phyloP scores from a whole-genome alignment of 2,329 filamentous ascomycete genomes.

The Penicillium sp. region DNA sequence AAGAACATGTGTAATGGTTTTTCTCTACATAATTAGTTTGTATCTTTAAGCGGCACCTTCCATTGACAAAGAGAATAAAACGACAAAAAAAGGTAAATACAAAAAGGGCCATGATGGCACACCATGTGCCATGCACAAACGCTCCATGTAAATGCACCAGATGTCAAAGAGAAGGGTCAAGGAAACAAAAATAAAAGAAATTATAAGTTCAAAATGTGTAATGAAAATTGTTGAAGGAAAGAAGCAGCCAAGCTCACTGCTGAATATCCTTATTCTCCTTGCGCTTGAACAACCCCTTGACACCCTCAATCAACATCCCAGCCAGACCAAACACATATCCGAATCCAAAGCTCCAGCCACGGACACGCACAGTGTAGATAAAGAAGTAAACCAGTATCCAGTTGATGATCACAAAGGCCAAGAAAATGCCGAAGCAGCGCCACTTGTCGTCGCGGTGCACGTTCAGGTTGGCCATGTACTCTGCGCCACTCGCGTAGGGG shows the following conservation, averaged over 20 bases:
- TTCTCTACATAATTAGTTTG: not conserved
- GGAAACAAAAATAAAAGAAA: not conserved
- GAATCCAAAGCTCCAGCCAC: constrained; percentile 70
- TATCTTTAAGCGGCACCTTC: not conserved
- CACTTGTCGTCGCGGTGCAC: constrained; percentile 64
- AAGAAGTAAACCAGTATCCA: constrained; percentile 76
- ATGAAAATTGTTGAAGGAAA: not conserved
- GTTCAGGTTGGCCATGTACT: constrained; percentile 66
- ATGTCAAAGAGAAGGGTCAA: constrained; percentile 4
- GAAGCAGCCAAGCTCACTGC: constrained; percentile 6
- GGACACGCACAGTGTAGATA: constrained; percentile 70
- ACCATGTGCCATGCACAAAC: constrained; percentile 4
- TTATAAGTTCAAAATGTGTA: not conserved
- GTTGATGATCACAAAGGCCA: constrained; percentile 70
- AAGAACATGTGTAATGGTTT: not conserved
- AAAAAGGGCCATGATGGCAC: constrained; percentile 1
- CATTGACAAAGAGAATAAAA: not conserved
- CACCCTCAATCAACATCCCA: constrained; percentile 43
- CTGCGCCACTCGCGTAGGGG: constrained; percentile 62
- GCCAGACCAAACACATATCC: constrained; percentile 55
- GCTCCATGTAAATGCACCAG: constrained; percentile 27
- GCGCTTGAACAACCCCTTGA: constrained; percentile 31
- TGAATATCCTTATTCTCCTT: constrained; percentile 23
- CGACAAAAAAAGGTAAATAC: not conserved
- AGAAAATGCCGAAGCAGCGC: constrained; percentile 71